Evolutionary conservation across 495 filamentous ascomycete genomes (phyloP).

Genomic region (Xanthoparmelia taractica): DNA sequence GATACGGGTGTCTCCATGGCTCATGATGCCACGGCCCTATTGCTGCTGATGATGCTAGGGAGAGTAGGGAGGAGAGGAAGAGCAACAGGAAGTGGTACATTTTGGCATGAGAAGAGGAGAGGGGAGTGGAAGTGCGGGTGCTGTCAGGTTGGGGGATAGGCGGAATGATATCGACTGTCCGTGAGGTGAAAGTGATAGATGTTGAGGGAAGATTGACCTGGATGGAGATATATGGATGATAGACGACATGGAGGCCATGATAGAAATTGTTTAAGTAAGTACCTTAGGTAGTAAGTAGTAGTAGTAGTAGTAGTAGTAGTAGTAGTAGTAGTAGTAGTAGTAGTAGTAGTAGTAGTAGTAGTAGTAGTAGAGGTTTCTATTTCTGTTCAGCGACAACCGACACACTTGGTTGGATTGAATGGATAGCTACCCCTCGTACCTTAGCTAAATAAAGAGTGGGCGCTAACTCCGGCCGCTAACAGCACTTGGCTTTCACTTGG

Average conservation of each 20-base stretch:
- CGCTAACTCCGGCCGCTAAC: constrained; percentile 14
- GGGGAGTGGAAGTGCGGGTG: background rate
- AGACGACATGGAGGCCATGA: constrained; percentile 5
- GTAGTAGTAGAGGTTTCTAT: constrained; percentile 12
- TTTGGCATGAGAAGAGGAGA: background rate
- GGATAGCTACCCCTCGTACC: too few species aligned
- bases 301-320: constrained; percentile 8
- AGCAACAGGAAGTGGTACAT: constrained; percentile 17
- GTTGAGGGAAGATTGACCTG: background rate
- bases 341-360: constrained; percentile 8
- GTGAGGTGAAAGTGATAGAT: background rate
- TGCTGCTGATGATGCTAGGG: constrained; percentile 13
- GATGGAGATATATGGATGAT: constrained; percentile 5
- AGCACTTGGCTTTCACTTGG: background rate
- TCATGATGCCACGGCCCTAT: constrained; percentile 16
- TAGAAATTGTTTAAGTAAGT: constrained; percentile 6
- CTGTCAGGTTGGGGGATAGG: background rate
- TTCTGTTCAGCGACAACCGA: constrained; percentile 2
- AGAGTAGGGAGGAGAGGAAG: constrained; percentile 12
- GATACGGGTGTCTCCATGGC: background rate
- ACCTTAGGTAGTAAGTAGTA: too few species aligned
- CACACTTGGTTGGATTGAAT: too few species aligned
- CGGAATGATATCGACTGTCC: background rate
- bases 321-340: constrained; percentile 3
- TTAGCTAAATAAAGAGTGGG: constrained; percentile 13